A percentile compares a stretch with the other conserved stretches of the same genome.
Evolutionary conservation across 2,329 filamentous ascomycete genomes (phyloP).

Genomic region (Aspergillus sp.): DNA sequence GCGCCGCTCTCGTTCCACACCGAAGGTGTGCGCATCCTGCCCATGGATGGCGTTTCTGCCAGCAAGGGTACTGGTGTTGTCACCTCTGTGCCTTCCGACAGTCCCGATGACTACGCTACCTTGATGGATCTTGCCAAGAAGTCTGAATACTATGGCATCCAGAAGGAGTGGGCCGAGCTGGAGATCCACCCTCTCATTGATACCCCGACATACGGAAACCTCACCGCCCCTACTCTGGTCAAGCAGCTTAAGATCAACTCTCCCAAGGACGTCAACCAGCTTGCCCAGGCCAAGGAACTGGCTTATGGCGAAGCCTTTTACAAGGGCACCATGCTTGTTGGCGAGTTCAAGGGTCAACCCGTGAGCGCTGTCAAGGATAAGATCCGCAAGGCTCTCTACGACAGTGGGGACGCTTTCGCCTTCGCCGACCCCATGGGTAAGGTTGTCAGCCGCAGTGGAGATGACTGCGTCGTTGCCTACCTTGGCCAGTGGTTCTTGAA

Average conservation of each 20-base stretch:
- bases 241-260: conserved; percentile 96
- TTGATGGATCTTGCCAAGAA: conserved; percentile 88
- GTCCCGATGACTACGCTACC: conserved; percentile 91
- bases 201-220: conserved; percentile 82
- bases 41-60: conserved; percentile 90
- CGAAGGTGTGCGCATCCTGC: conserved; percentile 80
- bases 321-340: conserved; percentile 84
- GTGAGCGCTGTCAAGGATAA: conserved; percentile 86
- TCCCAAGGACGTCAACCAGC: conserved; percentile 87
- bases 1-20: conserved; percentile 86
- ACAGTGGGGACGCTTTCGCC: conserved; percentile 76
- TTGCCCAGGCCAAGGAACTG: conserved; percentile 90
- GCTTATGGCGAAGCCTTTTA: conserved; percentile 98
- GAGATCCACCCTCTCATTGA: conserved; percentile 87
- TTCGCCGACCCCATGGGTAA: conserved; percentile 92
- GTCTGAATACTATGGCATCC: conserved; percentile 90
- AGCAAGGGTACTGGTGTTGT: conserved; percentile 97
- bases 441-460: conserved; percentile 84
- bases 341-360: conserved; percentile 82
- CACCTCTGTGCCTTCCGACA: conserved; percentile 92
- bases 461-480: conserved; percentile 89
- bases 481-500: conserved; percentile 98
- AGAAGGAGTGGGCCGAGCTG: conserved; percentile 93
- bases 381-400: conserved; percentile 74
- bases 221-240: conserved; percentile 78